Base-by-base conservation (phyloP, 495 filamentous ascomycete genomes). In the Talaromyces liani region DNA sequence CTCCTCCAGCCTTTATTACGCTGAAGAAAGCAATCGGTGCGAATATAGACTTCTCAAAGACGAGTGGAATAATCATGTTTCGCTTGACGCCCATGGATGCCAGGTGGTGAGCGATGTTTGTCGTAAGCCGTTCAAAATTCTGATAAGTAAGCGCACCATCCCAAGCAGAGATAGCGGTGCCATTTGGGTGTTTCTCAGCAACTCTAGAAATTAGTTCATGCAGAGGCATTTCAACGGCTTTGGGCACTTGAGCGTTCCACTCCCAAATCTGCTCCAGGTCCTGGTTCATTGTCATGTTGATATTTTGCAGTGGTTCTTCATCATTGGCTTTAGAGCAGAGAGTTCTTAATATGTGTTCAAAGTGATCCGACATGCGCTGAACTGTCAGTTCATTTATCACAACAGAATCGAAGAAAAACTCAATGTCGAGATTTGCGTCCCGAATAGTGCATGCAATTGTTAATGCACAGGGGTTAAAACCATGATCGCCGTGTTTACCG, bases 1-100 rank as follows among this genome's bases (percentile, higher is more conserved):
- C 79, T 8, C 68, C 78, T 12, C 81, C 81, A 3, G 75, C 73
- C 63, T 81, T 82, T 65, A 81, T 67, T 47, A 82, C 63, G n/a
- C 65, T 77, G 4, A 84, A 68, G 68, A 81, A 79, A 6, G 74
- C 71, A 12, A 83, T 70, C 25, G 77, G 71, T 24, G 73, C 72
- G 70, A 74, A 81, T 49, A 49, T 20, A 0, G 70, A 74, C 41
- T 71, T 73, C 9, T 65, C 62, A 29, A 75, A 71, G 33, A 68
- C 70, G 0, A 76, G 63, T 6, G 68, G 68, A 12, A 76, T 68
- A 0, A 49, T 20, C n/a, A 18, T 18, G 4, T 49, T 49, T 8
- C 18, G 45, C 7, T 20, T 20, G n/a, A 49, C 45, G 9, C 45
- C 45, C n/a, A 49, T 49, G 18, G 1, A 8, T 6, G 2, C 0